These are phyloP conservation scores for Trichoderma cornu-damae DNA, from an alignment of 2,329 filamentous ascomycete species.

Conservation along the genomic window DNA sequence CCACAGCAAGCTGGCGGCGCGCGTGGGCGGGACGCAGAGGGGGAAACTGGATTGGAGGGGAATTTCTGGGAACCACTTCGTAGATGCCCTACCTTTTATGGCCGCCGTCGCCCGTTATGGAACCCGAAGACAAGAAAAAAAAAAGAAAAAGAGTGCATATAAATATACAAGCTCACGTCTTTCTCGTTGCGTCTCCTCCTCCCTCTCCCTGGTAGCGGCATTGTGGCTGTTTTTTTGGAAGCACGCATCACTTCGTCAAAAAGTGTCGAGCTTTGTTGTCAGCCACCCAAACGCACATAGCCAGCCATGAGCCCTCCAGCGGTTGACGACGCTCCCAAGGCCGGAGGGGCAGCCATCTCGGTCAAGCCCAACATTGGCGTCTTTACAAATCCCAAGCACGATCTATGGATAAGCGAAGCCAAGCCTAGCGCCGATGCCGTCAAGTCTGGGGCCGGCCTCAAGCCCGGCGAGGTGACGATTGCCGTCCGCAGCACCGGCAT, in stretches of 20 bases:
- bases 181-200: not conserved
- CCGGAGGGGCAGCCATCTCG: slow-evolving; percentile 20
- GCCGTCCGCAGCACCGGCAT: slow-evolving; percentile 93
- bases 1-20: not conserved
- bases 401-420: slow-evolving; percentile 81
- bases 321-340: slow-evolving; percentile 29
- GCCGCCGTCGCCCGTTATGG: not conserved
- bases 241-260: not conserved
- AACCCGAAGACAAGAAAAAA: not conserved
- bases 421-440: slow-evolving; percentile 72
- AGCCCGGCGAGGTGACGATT: slow-evolving; percentile 78
- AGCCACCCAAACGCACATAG: not conserved
- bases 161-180: not conserved
- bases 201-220: not conserved
- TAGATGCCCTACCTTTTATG: slow-evolving; percentile 13
- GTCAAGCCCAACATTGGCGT: slow-evolving; percentile 86
- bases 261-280: not conserved
- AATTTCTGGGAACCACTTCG: not conserved
- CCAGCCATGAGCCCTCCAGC: slow-evolving; percentile 35
- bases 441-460: slow-evolving; percentile 60
- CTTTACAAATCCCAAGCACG: slow-evolving; percentile 88
- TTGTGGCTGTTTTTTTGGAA: not conserved
- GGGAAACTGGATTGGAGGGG: not conserved
- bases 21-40: slow-evolving; percentile 11
- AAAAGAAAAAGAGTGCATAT: not conserved